These are phyloP conservation scores for Tricholoma sp. DNA, from an alignment of 768 basidiomycete genomes.

Conservation along the genomic window DNA sequence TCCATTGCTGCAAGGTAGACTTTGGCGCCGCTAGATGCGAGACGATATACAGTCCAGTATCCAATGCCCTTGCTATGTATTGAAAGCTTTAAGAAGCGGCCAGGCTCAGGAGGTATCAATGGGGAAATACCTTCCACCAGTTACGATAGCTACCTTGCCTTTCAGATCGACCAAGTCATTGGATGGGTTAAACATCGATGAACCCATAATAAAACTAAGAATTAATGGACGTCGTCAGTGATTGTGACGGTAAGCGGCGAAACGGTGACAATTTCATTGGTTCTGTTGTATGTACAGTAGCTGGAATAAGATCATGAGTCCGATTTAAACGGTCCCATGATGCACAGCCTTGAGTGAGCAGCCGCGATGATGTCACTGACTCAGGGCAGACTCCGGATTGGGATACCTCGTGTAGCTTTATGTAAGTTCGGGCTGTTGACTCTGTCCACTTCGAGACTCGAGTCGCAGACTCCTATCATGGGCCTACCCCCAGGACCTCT, in stretches of 20 bases:
- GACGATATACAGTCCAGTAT: constrained; percentile 43
- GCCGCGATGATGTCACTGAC: no score
- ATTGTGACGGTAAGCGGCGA: no score
- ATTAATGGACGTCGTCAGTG: no score
- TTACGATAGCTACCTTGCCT: constrained; percentile 51
- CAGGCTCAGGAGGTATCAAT: not conserved
- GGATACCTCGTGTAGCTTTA: no score
- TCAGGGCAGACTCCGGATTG: no score
- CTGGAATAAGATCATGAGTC: no score
- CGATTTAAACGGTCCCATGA: no score
- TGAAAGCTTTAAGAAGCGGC: not conserved
- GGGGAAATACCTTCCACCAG: constrained; percentile 48
- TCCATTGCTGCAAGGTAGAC: constrained; percentile 53
- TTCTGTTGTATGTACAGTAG: no score
- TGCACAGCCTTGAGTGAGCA: no score
- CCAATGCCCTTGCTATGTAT: constrained; percentile 31
- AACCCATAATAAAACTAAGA: not conserved
- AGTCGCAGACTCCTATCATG: not conserved
- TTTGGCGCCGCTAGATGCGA: constrained; percentile 39
- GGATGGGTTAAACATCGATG: constrained; percentile 5
- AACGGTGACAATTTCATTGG: no score
- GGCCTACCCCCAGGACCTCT: not conserved
- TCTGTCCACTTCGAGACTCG: no score
- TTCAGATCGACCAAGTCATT: constrained; percentile 38
- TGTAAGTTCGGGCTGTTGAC: no score